Base-by-base conservation (phyloP, 192 early-diverging fungal genomes). In the Entomortierella lignicola region DNA sequence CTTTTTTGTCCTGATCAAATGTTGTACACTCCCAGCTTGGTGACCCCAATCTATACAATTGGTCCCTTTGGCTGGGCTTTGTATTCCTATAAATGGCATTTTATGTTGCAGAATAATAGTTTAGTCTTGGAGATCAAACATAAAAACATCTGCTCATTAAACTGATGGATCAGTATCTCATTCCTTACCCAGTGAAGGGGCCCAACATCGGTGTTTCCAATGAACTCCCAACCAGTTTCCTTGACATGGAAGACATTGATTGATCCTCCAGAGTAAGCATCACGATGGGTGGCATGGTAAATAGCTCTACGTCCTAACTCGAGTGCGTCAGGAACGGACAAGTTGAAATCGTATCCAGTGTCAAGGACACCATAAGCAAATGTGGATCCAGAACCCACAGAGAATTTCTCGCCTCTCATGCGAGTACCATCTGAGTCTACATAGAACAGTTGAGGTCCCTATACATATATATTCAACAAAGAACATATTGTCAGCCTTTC, bases 281-380 rank as follows among this genome's bases (percentile, higher is more conserved):
- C 97, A 68, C 98, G 89, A 85, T 93, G 91, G 32, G 96, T 94
- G 39, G 98, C 98, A 70, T 99, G 96, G 86, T 94, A 97, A 67
- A 99, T 97, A 8, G 97, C 89, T 31, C 96, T 86, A 71, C 91
- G 88, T 18, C 93, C 97, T 50, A 99, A 79, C 48, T 98, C 98
- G 63, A 93, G 86, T 29, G 98, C 98, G 77, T 98, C 96, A 2
- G 88, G 88, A 4, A 90, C 86, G 7, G 85, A 84, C 82, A 99
- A 68, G 68, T 99, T 95, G 73, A 79, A 89, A 55, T 88, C 87
- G 83, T 95, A 98, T 66, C 91, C 94, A 52, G 89, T 85, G 74
- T 98, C 98, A 66, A 99, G 85, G 43, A 99, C 93, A 87, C 98
- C 97, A 82, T 99, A 99, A 11, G 98, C 98, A 86, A 95, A 99